A percentile compares a stretch with the other conserved stretches of the same genome.
Conservation (phyloP, 176 grass and related monocot genomes). For the Raddia guianensis region DNA sequence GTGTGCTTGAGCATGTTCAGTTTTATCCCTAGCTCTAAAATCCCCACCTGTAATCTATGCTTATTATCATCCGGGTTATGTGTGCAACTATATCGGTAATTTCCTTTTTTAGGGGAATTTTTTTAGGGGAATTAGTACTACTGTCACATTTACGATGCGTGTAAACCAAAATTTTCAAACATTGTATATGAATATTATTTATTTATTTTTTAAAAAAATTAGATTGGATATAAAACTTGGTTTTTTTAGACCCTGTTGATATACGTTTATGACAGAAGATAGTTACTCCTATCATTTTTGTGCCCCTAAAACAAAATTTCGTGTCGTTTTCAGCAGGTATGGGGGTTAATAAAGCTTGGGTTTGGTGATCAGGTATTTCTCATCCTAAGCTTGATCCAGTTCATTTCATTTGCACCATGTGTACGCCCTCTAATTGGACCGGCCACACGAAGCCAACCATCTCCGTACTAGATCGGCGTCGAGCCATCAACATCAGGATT, state of each 20-base stretch:
- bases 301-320: background rate
- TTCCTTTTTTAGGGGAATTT: too few species aligned
- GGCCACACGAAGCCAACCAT: conserved; percentile 5
- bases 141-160: too few species aligned
- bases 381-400: background rate
- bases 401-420: conserved; percentile 21
- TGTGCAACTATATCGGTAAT: background rate
- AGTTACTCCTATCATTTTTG: background rate
- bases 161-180: too few species aligned
- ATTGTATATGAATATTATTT: too few species aligned
- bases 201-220: too few species aligned
- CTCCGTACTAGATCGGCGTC: background rate
- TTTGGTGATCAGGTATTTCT: background rate
- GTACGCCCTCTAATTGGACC: conserved; percentile 34
- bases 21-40: background rate
- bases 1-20: conserved; percentile 21
- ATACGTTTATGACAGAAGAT: too few species aligned
- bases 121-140: too few species aligned
- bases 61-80: background rate
- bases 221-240: too few species aligned
- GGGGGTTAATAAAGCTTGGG: background rate
- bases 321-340: background rate
- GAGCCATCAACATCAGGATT: conserved; percentile 14
- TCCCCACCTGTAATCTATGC: background rate
- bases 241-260: too few species aligned